Evolutionary conservation across 495 filamentous ascomycete species (phyloP).

Genomic region (Penicillium silybi): DNA sequence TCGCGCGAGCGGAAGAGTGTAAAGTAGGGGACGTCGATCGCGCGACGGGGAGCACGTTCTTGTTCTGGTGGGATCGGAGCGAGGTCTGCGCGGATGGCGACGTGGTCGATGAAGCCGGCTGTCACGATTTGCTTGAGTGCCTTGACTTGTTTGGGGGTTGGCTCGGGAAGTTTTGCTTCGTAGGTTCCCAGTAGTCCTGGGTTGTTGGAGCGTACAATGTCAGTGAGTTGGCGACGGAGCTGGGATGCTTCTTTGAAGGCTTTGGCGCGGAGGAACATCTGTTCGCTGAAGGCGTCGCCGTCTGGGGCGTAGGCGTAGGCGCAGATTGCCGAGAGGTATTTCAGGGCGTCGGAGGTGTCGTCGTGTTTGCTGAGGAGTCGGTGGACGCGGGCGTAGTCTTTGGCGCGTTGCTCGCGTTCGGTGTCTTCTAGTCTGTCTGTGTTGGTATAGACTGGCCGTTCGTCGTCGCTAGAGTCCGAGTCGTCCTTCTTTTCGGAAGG

Average conservation of each 20-base stretch:
- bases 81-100: conserved; percentile 90
- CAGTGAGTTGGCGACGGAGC: conserved; percentile 74
- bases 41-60: conserved; percentile 66
- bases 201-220: conserved; percentile 72
- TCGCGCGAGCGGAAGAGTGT: conserved; percentile 72
- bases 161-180: conserved; percentile 61
- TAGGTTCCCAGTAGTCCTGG: conserved; percentile 59
- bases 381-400: conserved; percentile 72
- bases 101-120: conserved; percentile 90
- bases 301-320: conserved; percentile 75
- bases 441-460: conserved; percentile 52
- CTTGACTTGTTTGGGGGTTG: conserved; percentile 67
- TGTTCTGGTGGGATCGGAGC: conserved; percentile 68
- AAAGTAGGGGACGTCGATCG: conserved; percentile 86
- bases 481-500: conserved; percentile 22
- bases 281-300: conserved; percentile 65
- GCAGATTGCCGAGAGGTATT: conserved; percentile 79
- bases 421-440: conserved; percentile 65
- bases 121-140: conserved; percentile 87
- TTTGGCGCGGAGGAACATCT: conserved; percentile 82
- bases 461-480: conserved; percentile 19
- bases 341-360: conserved; percentile 80
- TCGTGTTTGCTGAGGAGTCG: conserved; percentile 77
- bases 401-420: conserved; percentile 57
- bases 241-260: conserved; percentile 80